These are phyloP conservation scores for Leccinum angustisporum DNA, from an alignment of 1,284 basidiomycete genomes.

Conservation along the genomic window DNA sequence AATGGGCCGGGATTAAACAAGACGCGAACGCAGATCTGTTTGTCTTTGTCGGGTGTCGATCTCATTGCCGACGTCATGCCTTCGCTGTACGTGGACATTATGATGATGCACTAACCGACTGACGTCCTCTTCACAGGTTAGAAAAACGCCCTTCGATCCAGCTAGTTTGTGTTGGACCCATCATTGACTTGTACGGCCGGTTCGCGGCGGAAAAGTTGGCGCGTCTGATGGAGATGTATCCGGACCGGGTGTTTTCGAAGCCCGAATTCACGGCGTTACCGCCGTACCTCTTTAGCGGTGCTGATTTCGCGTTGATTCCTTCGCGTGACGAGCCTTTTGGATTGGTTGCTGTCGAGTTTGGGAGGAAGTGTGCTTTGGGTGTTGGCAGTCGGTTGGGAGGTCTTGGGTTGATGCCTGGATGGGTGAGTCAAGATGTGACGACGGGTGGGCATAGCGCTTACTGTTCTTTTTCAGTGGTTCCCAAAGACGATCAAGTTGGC, in stretches of 20 bases:
- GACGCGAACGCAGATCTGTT: conserved; percentile 87
- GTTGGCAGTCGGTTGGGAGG: conserved; percentile 91
- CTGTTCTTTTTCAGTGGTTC: neutral
- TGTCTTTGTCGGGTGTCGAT: conserved; percentile 94
- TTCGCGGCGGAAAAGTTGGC: conserved; percentile 92
- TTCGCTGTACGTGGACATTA: conserved; percentile 56
- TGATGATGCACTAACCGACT: conserved; percentile 12
- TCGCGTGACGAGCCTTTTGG: conserved; percentile 95
- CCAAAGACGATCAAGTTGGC: conserved; percentile 91
- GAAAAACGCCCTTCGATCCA: conserved; percentile 87
- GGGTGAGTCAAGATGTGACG: conserved; percentile 56
- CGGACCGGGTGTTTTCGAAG: conserved; percentile 89
- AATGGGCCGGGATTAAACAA: conserved; percentile 90
- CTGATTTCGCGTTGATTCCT: conserved; percentile 91
- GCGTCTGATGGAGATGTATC: conserved; percentile 91
- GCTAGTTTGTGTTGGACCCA: conserved; percentile 85
- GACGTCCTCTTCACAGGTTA: conserved; percentile 44
- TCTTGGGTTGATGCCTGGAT: conserved; percentile 94
- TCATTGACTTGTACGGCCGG: conserved; percentile 91
- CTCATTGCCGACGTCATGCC: conserved; percentile 94
- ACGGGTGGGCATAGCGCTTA: conserved; percentile 7
- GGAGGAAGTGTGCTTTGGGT: conserved; percentile 91
- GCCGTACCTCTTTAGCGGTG: conserved; percentile 89
- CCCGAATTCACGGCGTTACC: conserved; percentile 94
- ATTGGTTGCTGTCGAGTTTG: conserved; percentile 92